Evolutionary conservation across 306 rosid genomes (phyloP).

Genomic region (Spatholobus suberectus): DNA sequence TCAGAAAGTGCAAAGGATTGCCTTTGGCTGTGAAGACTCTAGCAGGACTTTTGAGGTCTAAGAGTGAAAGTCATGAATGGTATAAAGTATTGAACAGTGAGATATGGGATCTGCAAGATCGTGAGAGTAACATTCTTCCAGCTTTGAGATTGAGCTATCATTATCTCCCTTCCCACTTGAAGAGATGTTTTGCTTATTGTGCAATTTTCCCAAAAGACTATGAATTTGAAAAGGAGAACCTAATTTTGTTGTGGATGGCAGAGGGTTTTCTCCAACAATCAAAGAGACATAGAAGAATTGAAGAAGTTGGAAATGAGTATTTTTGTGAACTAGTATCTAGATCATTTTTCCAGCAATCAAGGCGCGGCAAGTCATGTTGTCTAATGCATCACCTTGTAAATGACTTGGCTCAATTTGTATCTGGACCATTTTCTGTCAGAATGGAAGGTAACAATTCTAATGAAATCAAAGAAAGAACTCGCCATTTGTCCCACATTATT

Average conservation of each 20-base stretch:
- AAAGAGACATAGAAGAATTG: constrained; percentile 39
- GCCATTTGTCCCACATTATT: constrained; percentile 44
- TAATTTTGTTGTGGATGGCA: constrained; percentile 57
- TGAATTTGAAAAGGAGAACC: constrained; percentile 46
- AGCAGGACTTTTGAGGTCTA: constrained; percentile 51
- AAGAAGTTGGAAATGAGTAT: constrained; percentile 53
- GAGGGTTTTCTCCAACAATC: constrained; percentile 46
- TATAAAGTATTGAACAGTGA: constrained; percentile 47
- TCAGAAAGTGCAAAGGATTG: constrained; percentile 50
- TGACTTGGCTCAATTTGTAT: constrained; percentile 49
- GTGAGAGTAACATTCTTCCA: constrained; percentile 48
- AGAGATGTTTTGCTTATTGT: constrained; percentile 58
- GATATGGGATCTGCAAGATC: constrained; percentile 50
- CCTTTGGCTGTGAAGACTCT: constrained; percentile 55
- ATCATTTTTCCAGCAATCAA: constrained; percentile 50
- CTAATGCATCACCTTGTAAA: constrained; percentile 54
- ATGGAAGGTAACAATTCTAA: constrained; percentile 38
- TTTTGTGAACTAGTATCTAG: constrained; percentile 49
- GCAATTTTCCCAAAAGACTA: constrained; percentile 50
- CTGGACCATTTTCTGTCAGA: constrained; percentile 47
- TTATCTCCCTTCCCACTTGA: constrained; percentile 54
- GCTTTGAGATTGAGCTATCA: constrained; percentile 55
- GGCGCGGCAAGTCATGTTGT: constrained; percentile 37
- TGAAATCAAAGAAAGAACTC: constrained; percentile 43
- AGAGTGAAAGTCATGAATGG: constrained; percentile 44